These are phyloP conservation scores for Colletotrichum spinosum DNA, from an alignment of 2,329 filamentous ascomycete species.

Conservation along the genomic window DNA sequence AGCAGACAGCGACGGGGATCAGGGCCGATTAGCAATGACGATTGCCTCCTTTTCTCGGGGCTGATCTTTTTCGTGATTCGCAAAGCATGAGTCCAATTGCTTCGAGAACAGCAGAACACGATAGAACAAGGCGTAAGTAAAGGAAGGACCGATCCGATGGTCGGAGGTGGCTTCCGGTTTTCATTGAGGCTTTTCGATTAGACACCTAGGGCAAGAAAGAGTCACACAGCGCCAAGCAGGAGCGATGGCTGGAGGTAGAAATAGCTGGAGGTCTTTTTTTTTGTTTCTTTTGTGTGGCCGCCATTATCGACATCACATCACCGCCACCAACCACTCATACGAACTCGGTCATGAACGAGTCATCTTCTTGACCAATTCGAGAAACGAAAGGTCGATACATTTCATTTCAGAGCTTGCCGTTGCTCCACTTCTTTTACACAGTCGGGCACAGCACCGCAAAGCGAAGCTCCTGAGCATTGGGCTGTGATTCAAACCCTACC, in stretches of 20 bases:
- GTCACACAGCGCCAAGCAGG: background rate
- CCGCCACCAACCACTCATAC: no score
- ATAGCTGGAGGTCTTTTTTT: conserved; percentile 13
- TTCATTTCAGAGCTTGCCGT: background rate
- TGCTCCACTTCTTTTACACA: conserved; percentile 6
- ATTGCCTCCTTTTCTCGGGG: conserved; percentile 19
- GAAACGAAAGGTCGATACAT: conserved; percentile 8
- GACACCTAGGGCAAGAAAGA: background rate
- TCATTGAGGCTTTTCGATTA: conserved; percentile 7
- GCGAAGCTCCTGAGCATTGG: background rate
- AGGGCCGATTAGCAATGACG: conserved; percentile 29
- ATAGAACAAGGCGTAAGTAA: background rate
- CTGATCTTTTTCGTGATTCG: conserved; percentile 13
- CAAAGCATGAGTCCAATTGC: conserved; percentile 7
- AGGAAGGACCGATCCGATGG: conserved; percentile 22
- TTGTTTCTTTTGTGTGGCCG: conserved; percentile 1
- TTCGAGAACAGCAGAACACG: background rate
- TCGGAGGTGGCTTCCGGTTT: conserved; percentile 22
- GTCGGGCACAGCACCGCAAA: no score
- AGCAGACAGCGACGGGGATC: conserved; percentile 15
- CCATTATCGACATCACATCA: no score
- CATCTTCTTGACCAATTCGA: conserved; percentile 3
- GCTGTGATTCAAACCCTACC: conserved; percentile 11
- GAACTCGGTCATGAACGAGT: background rate
- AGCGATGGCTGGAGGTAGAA: conserved; percentile 12